Evolutionary conservation across 225 moss, liverwort and hornwort species (phyloP).

Genomic region (Thuidium tamariscinum): DNA sequence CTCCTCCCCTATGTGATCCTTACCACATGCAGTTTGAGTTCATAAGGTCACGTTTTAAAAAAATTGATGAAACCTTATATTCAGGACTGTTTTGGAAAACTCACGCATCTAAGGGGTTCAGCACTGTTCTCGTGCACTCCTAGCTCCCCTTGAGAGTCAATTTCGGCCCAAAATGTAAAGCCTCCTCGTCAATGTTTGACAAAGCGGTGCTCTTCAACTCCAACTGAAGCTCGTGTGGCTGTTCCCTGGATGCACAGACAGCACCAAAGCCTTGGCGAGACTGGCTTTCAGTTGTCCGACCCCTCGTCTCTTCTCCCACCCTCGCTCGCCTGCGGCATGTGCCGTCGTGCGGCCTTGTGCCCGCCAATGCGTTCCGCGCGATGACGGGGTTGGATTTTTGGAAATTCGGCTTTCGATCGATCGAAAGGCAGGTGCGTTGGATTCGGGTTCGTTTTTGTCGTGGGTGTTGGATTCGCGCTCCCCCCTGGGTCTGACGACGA

Average conservation of each 20-base stretch:
- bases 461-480: not conserved
- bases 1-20: not conserved
- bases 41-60: fast-evolving
- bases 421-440: not conserved
- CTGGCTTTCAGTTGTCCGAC: not conserved
- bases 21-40: not conserved
- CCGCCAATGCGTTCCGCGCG: not conserved
- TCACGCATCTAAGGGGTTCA: too few species aligned
- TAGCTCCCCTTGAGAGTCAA: not conserved
- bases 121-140: not conserved
- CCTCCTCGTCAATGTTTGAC: not conserved
- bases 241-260: not conserved
- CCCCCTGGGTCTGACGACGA: not conserved
- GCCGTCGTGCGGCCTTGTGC: not conserved
- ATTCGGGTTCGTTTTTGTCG: not conserved
- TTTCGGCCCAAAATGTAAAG: not conserved
- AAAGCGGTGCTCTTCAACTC: not conserved
- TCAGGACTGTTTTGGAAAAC: too few species aligned
- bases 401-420: not conserved
- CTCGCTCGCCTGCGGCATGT: not conserved
- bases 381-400: not conserved
- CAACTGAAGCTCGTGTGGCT: too few species aligned
- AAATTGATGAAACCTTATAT: not conserved
- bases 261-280: too few species aligned
- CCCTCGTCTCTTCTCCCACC: not conserved